These are phyloP conservation scores for Ogataea polymorpha DNA, from an alignment of 805 yeast genomes.

Conservation along the genomic window DNA sequence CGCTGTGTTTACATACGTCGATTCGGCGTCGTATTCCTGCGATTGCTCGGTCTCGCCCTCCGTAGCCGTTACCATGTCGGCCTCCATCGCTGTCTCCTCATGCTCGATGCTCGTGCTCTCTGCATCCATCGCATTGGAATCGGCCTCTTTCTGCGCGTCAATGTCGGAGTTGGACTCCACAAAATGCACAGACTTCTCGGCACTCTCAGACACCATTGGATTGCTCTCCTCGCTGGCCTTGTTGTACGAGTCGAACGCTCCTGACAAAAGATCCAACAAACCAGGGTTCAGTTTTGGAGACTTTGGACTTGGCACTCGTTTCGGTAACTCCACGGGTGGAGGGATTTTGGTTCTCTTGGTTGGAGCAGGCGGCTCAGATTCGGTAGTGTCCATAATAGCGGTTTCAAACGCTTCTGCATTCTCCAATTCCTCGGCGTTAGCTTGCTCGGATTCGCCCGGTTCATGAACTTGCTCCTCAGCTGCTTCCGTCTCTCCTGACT, in stretches of 20 bases:
- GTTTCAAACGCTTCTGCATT: no score
- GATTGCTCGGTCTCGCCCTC: no score
- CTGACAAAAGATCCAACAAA: conserved; percentile 18
- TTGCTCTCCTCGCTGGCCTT: conserved; percentile 6
- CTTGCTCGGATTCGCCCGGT: no score
- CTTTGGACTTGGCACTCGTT: conserved; percentile 23
- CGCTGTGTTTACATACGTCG: neutral
- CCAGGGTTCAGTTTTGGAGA: conserved; percentile 26
- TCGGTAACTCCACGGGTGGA: conserved; percentile 15
- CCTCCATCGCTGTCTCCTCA: conserved; percentile 1
- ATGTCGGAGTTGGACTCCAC: neutral
- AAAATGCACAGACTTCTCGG: conserved; percentile 4
- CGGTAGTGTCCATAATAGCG: no score
- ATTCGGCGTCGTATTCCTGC: neutral
- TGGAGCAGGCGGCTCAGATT: neutral
- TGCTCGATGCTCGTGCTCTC: neutral
- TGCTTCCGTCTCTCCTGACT: neutral
- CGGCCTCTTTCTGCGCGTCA: neutral
- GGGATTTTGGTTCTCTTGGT: conserved; percentile 1
- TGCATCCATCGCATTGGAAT: neutral
- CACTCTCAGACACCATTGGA: neutral
- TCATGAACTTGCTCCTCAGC: neutral
- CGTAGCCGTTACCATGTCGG: conserved; percentile 1
- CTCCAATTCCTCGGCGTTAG: no score
- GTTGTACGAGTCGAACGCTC: conserved; percentile 22